Conservation (phyloP, 2,329 filamentous ascomycete species). For the Pseudocercospora cruenta region DNA sequence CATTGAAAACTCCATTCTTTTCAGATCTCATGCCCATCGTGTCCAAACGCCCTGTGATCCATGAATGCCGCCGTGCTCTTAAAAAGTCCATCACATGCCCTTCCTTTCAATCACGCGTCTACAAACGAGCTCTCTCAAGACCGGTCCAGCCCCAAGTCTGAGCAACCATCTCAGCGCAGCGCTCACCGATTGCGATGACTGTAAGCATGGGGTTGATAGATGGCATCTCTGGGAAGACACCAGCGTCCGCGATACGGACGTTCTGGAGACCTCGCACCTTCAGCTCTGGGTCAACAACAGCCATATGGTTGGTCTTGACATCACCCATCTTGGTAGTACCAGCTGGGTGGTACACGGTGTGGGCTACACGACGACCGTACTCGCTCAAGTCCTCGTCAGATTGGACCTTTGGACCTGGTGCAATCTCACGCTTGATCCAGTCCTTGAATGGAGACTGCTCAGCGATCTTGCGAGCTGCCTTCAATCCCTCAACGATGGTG, state of each 20-base stretch:
- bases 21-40: conserved; percentile 6
- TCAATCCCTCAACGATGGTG: conserved; percentile 76
- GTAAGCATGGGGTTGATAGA: conserved; percentile 91
- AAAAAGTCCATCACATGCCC: too few species aligned
- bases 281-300: conserved; percentile 78
- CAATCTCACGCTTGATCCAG: conserved; percentile 82
- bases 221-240: conserved; percentile 85
- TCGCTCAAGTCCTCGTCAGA: conserved; percentile 79
- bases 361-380: conserved; percentile 78
- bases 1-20: not conserved
- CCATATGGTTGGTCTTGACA: conserved; percentile 66
- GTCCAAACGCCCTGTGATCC: not conserved
- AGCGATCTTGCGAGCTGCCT: conserved; percentile 75
- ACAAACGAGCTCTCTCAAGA: conserved; percentile 58
- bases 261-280: conserved; percentile 73
- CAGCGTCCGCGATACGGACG: conserved; percentile 80
- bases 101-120: conserved; percentile 27
- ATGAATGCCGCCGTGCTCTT: not conserved
- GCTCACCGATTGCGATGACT: conserved; percentile 80
- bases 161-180: conserved; percentile 80
- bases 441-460: conserved; percentile 75
- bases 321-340: conserved; percentile 92
- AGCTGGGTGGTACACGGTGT: conserved; percentile 88
- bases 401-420: conserved; percentile 72
- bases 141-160: conserved; percentile 70